Percentiles rank a stretch among this genome's conserved stretches.
Conservation (phyloP, 257 asterid genomes). For the Solanum lycopersicoides region DNA sequence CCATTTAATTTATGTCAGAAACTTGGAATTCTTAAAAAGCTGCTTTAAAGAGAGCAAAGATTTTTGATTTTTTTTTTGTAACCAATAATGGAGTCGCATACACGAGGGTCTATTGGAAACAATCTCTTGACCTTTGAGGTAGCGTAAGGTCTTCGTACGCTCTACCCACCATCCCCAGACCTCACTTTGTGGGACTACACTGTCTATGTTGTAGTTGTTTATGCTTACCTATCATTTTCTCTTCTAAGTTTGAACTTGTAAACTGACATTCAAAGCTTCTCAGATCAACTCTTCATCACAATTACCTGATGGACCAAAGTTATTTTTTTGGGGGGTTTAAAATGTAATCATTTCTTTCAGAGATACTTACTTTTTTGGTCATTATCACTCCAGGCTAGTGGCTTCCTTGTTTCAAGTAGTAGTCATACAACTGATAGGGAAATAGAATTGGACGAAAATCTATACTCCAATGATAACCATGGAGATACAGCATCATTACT, state of each 20-base stretch:
- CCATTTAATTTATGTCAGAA: not conserved
- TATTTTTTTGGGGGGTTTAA: not conserved
- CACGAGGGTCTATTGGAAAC: not conserved
- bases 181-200: not conserved
- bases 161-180: not conserved
- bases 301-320: not conserved
- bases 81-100: not conserved
- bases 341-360: not conserved
- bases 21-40: not conserved
- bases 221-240: not conserved
- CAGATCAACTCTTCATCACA: not conserved
- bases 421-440: slow-evolving; percentile 47
- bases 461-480: slow-evolving; percentile 29
- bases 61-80: not conserved
- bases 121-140: not conserved
- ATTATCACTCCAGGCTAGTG: slow-evolving; percentile 54
- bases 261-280: not conserved
- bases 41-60: not conserved
- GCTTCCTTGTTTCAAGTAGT: slow-evolving; percentile 69
- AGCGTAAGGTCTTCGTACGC: not conserved
- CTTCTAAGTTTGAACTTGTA: not conserved
- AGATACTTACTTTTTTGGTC: not conserved
- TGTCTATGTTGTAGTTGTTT: not conserved
- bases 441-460: slow-evolving; percentile 73
- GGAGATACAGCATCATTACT: slow-evolving; percentile 59